These are phyloP conservation scores for Trichopus zeylanicus DNA, from an alignment of 116 monocot genomes.

Conservation along the genomic window DNA sequence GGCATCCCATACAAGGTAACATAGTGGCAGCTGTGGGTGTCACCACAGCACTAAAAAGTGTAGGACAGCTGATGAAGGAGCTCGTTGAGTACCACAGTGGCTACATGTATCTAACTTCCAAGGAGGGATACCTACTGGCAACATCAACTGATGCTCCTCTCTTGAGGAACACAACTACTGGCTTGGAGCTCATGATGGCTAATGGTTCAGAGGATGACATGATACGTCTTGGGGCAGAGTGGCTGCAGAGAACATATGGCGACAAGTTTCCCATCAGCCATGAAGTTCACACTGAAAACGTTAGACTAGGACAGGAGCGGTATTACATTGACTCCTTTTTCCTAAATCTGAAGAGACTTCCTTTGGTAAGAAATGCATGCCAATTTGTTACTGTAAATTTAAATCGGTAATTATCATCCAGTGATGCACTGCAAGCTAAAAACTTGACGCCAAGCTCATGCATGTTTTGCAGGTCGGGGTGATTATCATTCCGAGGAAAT, in stretches of 20 bases:
- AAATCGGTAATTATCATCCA: not conserved
- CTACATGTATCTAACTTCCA: constrained; percentile 49
- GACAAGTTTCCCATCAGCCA: constrained; percentile 37
- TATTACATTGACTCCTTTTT: constrained; percentile 62
- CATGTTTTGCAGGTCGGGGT: constrained; percentile 42
- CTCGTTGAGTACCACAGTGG: constrained; percentile 45
- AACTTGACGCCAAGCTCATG: not conserved
- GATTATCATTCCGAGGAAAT: constrained; percentile 56
- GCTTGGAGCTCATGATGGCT: constrained; percentile 41
- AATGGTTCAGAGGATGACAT: constrained; percentile 31
- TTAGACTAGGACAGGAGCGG: constrained; percentile 23
- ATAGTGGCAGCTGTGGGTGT: constrained; percentile 55
- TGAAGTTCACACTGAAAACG: constrained; percentile 47
- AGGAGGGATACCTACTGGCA: constrained; percentile 45
- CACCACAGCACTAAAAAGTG: constrained; percentile 47
- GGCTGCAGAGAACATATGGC: constrained; percentile 35
- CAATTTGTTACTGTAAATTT: not conserved
- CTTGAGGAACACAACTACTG: constrained; percentile 30
- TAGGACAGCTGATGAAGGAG: constrained; percentile 54
- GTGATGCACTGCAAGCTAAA: not conserved
- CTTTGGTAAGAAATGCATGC: constrained; percentile 25
- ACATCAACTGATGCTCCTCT: constrained; percentile 51
- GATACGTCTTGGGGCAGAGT: constrained; percentile 43
- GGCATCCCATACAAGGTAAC: constrained; percentile 29
- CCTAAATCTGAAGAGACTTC: constrained; percentile 46